Percentiles rank a stretch among this genome's conserved stretches.
Evolutionary conservation across 1,139 yeast genomes (phyloP).

Genomic region (Taphrina deformans): DNA sequence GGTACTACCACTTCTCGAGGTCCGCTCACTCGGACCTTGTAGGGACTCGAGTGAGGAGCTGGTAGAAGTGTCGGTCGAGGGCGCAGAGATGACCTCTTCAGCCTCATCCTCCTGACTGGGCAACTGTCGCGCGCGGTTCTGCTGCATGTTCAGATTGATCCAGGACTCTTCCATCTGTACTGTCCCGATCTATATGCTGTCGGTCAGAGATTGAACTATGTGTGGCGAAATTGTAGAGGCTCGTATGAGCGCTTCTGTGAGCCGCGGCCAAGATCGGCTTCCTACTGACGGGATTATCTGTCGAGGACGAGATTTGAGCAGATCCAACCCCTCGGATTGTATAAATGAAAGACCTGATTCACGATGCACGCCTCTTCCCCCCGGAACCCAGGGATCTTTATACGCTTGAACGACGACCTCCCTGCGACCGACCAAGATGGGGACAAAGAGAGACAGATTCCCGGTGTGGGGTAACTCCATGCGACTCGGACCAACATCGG

Average conservation of each 20-base stretch:
- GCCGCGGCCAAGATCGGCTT: too few species aligned
- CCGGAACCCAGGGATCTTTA: too few species aligned
- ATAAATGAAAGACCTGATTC: too few species aligned
- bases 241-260: too few species aligned
- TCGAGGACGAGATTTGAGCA: too few species aligned
- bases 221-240: not conserved
- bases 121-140: conserved; percentile 8
- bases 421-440: not conserved
- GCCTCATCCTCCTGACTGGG: conserved; percentile 19
- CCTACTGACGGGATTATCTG: too few species aligned
- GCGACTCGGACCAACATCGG: not conserved
- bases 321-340: too few species aligned
- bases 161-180: conserved; percentile 24
- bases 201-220: not conserved
- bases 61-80: conserved; percentile 22
- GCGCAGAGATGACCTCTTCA: conserved; percentile 28
- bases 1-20: conserved; percentile 19
- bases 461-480: not conserved
- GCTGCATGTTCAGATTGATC: conserved; percentile 20
- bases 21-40: not conserved
- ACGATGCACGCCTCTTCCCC: too few species aligned
- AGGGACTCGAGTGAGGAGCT: conserved; percentile 4
- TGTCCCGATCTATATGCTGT: too few species aligned
- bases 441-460: not conserved
- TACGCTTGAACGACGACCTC: too few species aligned